These are phyloP conservation scores for Triticum monococcum DNA, from an alignment of 176 grass and related monocot genomes.

Conservation along the genomic window DNA sequence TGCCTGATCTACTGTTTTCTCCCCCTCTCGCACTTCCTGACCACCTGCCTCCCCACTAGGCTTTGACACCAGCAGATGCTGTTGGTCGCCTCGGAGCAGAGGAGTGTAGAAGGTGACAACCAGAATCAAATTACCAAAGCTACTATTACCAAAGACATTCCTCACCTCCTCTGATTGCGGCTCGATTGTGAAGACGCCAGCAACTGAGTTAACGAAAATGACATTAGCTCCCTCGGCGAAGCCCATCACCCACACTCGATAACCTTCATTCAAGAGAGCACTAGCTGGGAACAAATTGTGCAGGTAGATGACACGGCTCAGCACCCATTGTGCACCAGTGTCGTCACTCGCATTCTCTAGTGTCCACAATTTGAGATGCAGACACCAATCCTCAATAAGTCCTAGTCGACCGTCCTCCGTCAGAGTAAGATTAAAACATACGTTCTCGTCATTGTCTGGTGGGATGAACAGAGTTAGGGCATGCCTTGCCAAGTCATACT, in stretches of 20 bases:
- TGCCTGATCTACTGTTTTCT: neutral
- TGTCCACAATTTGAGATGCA: neutral
- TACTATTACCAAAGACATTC: neutral
- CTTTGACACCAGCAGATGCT: neutral
- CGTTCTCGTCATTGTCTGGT: too few relatives aligned
- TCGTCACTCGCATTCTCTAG: neutral
- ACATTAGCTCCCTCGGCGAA: neutral
- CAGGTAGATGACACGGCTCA: neutral
- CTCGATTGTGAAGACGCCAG: neutral
- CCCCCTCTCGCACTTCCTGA: neutral
- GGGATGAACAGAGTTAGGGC: neutral
- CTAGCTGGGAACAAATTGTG: neutral
- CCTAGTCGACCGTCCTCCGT: neutral
- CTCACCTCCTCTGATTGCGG: too few relatives aligned
- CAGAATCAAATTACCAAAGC: neutral
- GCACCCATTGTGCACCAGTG: neutral
- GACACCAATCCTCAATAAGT: neutral
- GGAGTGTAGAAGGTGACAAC: neutral
- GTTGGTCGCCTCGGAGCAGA: neutral
- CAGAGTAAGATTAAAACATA: neutral
- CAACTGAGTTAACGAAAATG: neutral
- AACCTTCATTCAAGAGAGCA: neutral
- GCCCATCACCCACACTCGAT: neutral
- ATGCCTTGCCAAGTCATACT: neutral
- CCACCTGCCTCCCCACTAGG: neutral